Evolutionary conservation across 148 eudicot genomes (phyloP), one percentile per base, ranked within the genome.

Genomic region (Drosera capensis): DNA sequence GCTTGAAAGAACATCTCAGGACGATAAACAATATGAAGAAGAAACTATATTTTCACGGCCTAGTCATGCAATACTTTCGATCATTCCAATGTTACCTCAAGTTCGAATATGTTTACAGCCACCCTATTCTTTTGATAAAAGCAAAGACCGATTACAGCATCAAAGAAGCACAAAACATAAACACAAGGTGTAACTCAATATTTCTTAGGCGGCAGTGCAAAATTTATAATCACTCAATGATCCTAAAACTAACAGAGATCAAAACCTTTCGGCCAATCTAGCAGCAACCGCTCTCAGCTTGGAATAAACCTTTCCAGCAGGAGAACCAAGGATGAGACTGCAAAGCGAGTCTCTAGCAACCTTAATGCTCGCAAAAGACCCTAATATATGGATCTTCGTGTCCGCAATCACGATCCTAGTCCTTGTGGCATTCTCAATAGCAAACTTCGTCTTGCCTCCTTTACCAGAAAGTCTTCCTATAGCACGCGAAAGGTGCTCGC

Each of bases 291-390:
- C 70, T 60, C 95, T 66, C 35, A 86, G 79, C 55, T 86, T 86
- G 0, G 95, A 86, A 42, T 86, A 86, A 18, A 86, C 95, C 57
- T 86, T 86, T 14, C 92, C 95, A 23, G 95, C 95, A 22, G 95
- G 95, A 0, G 95, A 86, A 3, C 95, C 95, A 65, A 86, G 20
- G 14, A 86, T 86, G 13, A 86, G 72, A 45, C 83, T 86, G 52
- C 92, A 86, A 22, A 86, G 73, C 1, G 92, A 80, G 41, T 71
- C 74, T 17, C 92, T 70, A 0, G 92, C 92, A 31, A 85, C 56
- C 63, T 85, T 85, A 52, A 72, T 80, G 51, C 70, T 74, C 0
- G 82, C 54, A 57, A 70, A 71, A 0, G 92, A 68, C 1, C 95
- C 95, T 59, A 85, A 51, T 18, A 85, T 71, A 46, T 80, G 86